Evolutionary conservation across 2,329 filamentous ascomycete species (phyloP), one percentile per base, ranked within the genome.

Genomic region (Sclerotinia subarctica): DNA sequence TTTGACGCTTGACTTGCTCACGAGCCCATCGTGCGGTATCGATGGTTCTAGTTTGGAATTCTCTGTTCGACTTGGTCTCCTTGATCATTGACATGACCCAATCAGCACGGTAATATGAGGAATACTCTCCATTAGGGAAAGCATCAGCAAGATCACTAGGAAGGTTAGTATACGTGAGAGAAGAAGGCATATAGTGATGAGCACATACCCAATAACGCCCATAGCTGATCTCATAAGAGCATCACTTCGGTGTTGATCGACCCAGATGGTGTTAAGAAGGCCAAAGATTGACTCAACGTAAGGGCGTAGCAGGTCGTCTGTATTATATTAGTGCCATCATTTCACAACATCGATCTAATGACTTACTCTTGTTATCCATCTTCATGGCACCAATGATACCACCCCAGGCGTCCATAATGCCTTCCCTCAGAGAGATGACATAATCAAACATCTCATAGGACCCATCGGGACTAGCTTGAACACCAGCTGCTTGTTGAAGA

Each of bases 371-470:
- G 76, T 83, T 83, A 76, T 90, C 92, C 64, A 85, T 81, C 83
- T 95, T 96, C 90, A 98, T 93, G 65, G 95, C 93, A 78, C 94
- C 89, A 77, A 99, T 93, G 73, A 97, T 95, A 73, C 95, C 95
- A 76, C 94, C 93, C 94, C 96, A 99, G 46, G 95, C 95, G 84
- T 99, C 95, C 90, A 98, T 97, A 73, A 99, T 98, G 74, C 94
- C 95, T 78, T 99, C 96, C 66, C 95, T 90, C 60, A 99, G 86
- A 26, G 94, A 97, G 72, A 96, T 88, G 74, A 99, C 90, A 78
- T 99, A 99, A 80, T 98, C 94, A 68, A 94, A 90, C 91, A 98
- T 96, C 81, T 99, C 95, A 75, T 94, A 95, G 63, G 91, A 91
- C 69, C 91, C 89, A 73, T 97, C 93, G 38, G 88, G 85, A 68